phyloP scores from a whole-genome alignment of 257 asterid genomes.

The Prunella vulgaris region DNA sequence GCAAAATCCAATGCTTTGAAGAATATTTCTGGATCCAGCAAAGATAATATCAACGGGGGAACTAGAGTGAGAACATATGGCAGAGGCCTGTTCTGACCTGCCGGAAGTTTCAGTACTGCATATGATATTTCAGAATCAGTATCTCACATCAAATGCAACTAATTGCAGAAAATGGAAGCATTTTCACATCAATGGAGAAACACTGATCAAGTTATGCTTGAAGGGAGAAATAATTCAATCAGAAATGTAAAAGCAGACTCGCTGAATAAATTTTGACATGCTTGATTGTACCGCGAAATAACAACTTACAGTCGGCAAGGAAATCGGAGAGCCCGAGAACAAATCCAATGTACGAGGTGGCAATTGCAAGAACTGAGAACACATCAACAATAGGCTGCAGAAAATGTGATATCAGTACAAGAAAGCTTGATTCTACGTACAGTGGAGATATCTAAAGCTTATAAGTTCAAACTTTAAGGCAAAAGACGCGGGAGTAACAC shows the following conservation, averaged over 20 bases:
- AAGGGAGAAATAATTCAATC: neutral
- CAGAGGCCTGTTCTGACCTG: conserved; percentile 53
- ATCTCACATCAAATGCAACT: neutral
- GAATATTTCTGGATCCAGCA: conserved; percentile 88
- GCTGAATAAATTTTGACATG: neutral
- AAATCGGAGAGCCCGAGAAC: conserved; percentile 80
- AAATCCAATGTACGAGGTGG: conserved; percentile 83
- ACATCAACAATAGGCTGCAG: conserved; percentile 84
- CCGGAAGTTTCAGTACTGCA: conserved; percentile 80
- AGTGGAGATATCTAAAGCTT: neutral
- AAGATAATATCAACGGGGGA: conserved; percentile 70
- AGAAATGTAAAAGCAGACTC: neutral
- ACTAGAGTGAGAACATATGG: conserved; percentile 59
- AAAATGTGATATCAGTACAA: neutral
- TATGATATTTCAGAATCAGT: conserved; percentile 10
- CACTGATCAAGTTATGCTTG: neutral
- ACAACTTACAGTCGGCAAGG: conserved; percentile 72
- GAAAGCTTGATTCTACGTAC: neutral
- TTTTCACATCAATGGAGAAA: neutral
- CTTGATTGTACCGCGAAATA: neutral
- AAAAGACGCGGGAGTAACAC: too few species aligned
- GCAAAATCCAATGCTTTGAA: conserved; percentile 95
- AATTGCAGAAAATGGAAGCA: too few species aligned
- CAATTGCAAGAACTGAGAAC: conserved; percentile 76
- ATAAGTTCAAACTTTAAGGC: too few species aligned